phyloP scores from a whole-genome alignment of 371 early-diverging fungal genomes.

The Haplosporangium sp. region DNA sequence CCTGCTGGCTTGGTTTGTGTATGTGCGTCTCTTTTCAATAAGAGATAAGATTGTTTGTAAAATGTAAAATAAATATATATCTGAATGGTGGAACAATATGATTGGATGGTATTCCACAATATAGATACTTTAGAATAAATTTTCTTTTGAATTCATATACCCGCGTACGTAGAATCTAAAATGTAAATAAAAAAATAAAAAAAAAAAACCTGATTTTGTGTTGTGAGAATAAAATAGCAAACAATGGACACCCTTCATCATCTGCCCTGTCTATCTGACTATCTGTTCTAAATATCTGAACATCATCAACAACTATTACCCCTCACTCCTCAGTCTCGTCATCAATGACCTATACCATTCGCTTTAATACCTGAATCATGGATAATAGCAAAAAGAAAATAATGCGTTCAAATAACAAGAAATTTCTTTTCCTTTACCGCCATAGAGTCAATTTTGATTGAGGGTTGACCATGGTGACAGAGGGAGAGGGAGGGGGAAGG shows the following conservation, averaged over 20 bases:
- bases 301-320: background rate
- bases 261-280: background rate
- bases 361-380: no score
- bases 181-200: background rate
- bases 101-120: constrained; percentile 15
- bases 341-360: no score
- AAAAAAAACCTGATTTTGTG: constrained; percentile 6
- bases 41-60: constrained; percentile 26
- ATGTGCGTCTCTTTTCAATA: constrained; percentile 4
- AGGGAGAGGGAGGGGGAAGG: background rate
- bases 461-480: background rate
- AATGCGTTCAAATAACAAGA: no score
- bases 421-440: no score
- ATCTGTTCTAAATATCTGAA: background rate
- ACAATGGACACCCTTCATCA: background rate
- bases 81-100: constrained; percentile 16
- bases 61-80: background rate
- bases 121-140: background rate
- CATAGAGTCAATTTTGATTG: no score
- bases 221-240: background rate
- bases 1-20: background rate
- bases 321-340: background rate
- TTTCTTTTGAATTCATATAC: background rate
- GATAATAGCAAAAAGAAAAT: no score
- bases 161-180: constrained; percentile 14